Percentiles rank a stretch among this genome's conserved stretches.
Conservation (phyloP, 2,329 filamentous ascomycete genomes). For the Neopestalotiopsis sp. region DNA sequence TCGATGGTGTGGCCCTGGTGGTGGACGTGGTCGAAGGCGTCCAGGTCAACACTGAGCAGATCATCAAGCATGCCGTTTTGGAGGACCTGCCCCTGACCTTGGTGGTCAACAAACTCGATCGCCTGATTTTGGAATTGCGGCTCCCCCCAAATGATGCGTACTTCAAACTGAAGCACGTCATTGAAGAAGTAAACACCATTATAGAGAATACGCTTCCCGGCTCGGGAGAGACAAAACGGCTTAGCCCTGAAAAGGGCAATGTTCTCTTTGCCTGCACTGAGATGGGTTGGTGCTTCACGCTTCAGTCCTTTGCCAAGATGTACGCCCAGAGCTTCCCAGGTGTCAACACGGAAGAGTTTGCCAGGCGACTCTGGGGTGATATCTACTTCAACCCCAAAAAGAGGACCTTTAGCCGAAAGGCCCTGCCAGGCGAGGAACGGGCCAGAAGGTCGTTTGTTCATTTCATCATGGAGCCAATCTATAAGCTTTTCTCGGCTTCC, state of each 20-base stretch:
- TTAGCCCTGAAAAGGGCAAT: constrained; percentile 97
- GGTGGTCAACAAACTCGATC: constrained; percentile 97
- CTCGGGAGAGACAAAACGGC: constrained; percentile 75
- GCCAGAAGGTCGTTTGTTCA: constrained; percentile 89
- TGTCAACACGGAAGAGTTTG: constrained; percentile 83
- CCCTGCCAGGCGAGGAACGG: constrained; percentile 70
- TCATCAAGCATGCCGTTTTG: constrained; percentile 93
- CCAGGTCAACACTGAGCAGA: constrained; percentile 96
- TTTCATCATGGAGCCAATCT: constrained; percentile 94
- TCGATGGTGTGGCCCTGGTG: constrained; percentile 89
- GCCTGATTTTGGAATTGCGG: constrained; percentile 91
- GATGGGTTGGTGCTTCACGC: constrained; percentile 96
- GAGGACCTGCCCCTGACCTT: constrained; percentile 89
- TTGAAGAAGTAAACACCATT: constrained; percentile 95
- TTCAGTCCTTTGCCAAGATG: constrained; percentile 94
- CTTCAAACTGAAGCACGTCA: constrained; percentile 98
- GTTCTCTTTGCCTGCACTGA: constrained; percentile 94
- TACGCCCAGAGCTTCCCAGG: constrained; percentile 88
- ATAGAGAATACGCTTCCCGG: constrained; percentile 89
- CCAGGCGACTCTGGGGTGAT: constrained; percentile 89
- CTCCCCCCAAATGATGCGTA: constrained; percentile 95
- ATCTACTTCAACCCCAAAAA: constrained; percentile 94
- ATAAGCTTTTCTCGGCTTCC: constrained; percentile 95
- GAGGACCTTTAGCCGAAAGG: constrained; percentile 88
- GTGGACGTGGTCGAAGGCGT: constrained; percentile 99